Conservation (phyloP, 192 early-diverging fungal species). For the Phycomyces nitens region DNA sequence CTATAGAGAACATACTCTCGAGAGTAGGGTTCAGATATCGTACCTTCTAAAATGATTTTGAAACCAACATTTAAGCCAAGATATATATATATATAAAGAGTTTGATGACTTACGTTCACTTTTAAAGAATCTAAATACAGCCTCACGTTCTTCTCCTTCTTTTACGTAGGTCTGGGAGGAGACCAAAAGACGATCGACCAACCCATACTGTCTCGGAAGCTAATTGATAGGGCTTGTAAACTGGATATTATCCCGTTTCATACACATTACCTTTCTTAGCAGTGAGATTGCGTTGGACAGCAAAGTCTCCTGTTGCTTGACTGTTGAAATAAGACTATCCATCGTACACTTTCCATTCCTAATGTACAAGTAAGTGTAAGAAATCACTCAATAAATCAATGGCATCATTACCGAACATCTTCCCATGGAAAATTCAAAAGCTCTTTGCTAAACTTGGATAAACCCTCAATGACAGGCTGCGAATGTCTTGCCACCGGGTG, state of each 20-base stretch:
- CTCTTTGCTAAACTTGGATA: conserved; percentile 33
- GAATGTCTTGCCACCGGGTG: conserved; percentile 52
- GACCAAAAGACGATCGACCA: conserved; percentile 53
- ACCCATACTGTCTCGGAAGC: conserved; percentile 58
- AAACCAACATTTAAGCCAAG: background rate
- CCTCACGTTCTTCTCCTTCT: conserved; percentile 52
- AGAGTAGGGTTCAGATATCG: conserved; percentile 46
- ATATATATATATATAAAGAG: conserved; percentile 1
- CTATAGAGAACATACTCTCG: conserved; percentile 54
- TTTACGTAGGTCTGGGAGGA: conserved; percentile 35
- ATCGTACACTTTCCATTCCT: conserved; percentile 28
- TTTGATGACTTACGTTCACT: conserved; percentile 40
- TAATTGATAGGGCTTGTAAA: conserved; percentile 10
- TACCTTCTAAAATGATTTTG: conserved; percentile 31
- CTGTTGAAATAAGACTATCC: conserved; percentile 34
- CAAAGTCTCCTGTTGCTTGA: conserved; percentile 42
- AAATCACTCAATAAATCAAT: background rate
- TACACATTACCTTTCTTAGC: conserved; percentile 44
- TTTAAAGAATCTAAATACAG: conserved; percentile 56
- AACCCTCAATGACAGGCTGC: conserved; percentile 36
- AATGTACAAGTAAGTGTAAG: background rate
- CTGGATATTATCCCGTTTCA: background rate
- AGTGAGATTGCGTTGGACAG: conserved; percentile 53
- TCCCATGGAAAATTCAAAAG: conserved; percentile 46
- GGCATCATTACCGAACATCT: conserved; percentile 30